A percentile compares a stretch with the other conserved stretches of the same genome.
phyloP scores from a whole-genome alignment of 1,284 basidiomycete species.

The Fomes fomentarius region DNA sequence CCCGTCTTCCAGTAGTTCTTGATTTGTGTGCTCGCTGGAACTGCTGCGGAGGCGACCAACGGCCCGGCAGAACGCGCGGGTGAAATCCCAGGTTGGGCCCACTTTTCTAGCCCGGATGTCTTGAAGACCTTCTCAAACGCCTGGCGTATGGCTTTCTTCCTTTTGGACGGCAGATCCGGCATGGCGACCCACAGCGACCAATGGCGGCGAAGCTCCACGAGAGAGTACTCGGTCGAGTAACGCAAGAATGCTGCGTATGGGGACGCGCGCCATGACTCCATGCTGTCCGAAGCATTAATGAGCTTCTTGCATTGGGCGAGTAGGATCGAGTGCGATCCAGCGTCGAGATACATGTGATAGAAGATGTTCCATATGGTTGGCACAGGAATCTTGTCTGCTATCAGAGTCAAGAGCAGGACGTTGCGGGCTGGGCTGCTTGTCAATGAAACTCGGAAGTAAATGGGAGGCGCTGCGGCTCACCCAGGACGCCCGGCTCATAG shows the following conservation, averaged over 20 bases:
- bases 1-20: constrained; percentile 47
- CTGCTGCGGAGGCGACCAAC: not conserved
- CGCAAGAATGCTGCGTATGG: constrained; percentile 43
- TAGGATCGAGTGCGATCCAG: constrained; percentile 41
- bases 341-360: constrained; percentile 56
- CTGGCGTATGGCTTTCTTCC: not conserved
- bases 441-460: not conserved
- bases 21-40: not conserved
- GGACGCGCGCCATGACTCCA: constrained; percentile 47
- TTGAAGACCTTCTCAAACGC: not conserved
- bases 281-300: constrained; percentile 35
- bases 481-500: constrained; percentile 56
- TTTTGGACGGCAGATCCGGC: not conserved
- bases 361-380: constrained; percentile 55
- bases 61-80: not conserved
- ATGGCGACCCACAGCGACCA: constrained; percentile 42
- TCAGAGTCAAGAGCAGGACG: constrained; percentile 37
- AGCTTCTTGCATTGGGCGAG: constrained; percentile 49
- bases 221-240: constrained; percentile 42
- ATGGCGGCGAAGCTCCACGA: constrained; percentile 44
- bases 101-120: too few relatives aligned
- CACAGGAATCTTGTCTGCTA: constrained; percentile 36
- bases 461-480: constrained; percentile 32
- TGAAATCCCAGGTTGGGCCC: too few relatives aligned
- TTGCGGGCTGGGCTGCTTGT: constrained; percentile 53